These are phyloP conservation scores for Raphanus sativus DNA, from an alignment of 345 rosid species.

Conservation along the genomic window DNA sequence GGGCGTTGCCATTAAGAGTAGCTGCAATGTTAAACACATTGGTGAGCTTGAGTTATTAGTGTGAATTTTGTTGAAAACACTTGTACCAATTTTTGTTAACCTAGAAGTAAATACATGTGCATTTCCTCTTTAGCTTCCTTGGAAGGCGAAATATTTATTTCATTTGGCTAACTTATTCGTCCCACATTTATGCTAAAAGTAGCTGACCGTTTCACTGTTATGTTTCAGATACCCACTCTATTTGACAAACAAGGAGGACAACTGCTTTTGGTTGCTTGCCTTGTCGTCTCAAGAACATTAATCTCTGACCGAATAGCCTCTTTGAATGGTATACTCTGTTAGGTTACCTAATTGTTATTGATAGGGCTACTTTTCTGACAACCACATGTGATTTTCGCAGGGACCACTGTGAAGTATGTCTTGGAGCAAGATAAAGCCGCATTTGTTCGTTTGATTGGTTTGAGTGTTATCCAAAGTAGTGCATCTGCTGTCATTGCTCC, in stretches of 20 bases:
- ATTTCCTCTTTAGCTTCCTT: slow-evolving; percentile 23
- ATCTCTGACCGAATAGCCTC: slow-evolving; percentile 96
- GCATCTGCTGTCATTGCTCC: slow-evolving; percentile 95
- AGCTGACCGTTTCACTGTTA: slow-evolving; percentile 18
- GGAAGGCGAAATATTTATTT: not conserved
- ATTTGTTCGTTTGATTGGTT: slow-evolving; percentile 77
- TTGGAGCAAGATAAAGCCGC: slow-evolving; percentile 93
- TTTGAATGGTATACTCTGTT: slow-evolving; percentile 64
- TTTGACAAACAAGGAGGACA: slow-evolving; percentile 94
- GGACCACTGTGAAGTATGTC: slow-evolving; percentile 93
- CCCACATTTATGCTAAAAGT: not conserved
- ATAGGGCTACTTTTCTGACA: not conserved
- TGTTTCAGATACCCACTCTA: slow-evolving; percentile 76
- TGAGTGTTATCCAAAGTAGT: slow-evolving; percentile 90
- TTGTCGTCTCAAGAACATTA: slow-evolving; percentile 90
- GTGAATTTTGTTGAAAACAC: not conserved
- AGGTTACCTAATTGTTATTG: slow-evolving; percentile 5
- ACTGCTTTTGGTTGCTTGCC: slow-evolving; percentile 77
- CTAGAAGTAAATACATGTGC: not conserved
- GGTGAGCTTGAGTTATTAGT: slow-evolving; percentile 52
- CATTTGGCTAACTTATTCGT: not conserved
- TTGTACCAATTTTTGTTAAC: too few species aligned
- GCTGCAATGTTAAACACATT: slow-evolving; percentile 81
- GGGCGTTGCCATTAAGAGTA: slow-evolving; percentile 75
- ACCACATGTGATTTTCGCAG: slow-evolving; percentile 46